Evolutionary conservation across 1,284 basidiomycete genomes (phyloP).

Genomic region (Cutaneotrichosporon cavernicola): DNA sequence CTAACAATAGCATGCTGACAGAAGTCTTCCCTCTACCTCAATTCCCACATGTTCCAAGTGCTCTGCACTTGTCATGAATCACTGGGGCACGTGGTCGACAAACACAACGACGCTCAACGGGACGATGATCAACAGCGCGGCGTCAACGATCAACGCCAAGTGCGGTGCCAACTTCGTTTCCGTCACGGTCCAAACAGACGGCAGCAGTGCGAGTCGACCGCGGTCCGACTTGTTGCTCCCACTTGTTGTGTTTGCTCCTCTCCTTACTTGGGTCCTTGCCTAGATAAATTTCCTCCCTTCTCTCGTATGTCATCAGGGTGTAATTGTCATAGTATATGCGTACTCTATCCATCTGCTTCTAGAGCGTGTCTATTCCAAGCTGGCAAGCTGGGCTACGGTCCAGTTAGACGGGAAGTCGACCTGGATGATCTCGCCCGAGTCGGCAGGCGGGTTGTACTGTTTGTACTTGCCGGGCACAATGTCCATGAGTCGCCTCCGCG

Average conservation of each 20-base stretch:
- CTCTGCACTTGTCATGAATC: conserved; percentile 41
- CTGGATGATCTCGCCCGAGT: neutral
- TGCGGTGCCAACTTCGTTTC: conserved; percentile 41
- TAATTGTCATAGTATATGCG: conserved; percentile 9
- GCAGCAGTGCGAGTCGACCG: neutral
- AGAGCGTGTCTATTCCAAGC: conserved; percentile 8
- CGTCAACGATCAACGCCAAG: conserved; percentile 36
- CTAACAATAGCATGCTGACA: neutral
- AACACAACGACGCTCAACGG: conserved; percentile 40
- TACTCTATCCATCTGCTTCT: conserved; percentile 7
- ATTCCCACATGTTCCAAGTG: conserved; percentile 50
- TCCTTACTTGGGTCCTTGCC: conserved; percentile 6
- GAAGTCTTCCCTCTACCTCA: conserved; percentile 40
- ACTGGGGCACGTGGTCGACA: conserved; percentile 28
- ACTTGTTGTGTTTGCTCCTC: neutral
- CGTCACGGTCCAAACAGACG: conserved; percentile 4
- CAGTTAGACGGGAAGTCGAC: conserved; percentile 7
- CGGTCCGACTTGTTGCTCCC: neutral
- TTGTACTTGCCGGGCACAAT: neutral
- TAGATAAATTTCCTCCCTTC: conserved; percentile 2
- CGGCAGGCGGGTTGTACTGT: neutral
- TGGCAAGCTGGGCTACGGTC: conserved; percentile 19
- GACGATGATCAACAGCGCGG: conserved; percentile 36
- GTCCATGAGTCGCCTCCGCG: neutral
- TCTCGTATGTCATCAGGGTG: conserved; percentile 7